Evolutionary conservation across 495 filamentous ascomycete genomes (phyloP).

Genomic region (Daldinia decipiens): DNA sequence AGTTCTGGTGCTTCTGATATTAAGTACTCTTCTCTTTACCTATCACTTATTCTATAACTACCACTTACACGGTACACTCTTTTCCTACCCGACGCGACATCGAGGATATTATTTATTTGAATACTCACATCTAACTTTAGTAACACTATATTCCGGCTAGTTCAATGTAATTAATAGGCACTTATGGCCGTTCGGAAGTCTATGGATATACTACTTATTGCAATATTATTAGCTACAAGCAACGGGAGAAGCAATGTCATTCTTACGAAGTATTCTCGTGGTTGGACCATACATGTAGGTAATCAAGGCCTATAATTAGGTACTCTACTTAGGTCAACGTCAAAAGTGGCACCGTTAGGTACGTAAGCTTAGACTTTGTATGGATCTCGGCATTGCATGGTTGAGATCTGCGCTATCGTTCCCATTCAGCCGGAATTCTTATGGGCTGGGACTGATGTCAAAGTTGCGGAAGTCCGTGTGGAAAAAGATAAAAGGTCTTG

Average conservation of each 20-base stretch:
- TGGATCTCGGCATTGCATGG: slow-evolving; percentile 39
- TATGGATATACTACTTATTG: neutral
- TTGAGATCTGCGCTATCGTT: slow-evolving; percentile 20
- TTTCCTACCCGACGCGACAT: neutral
- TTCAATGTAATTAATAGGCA: neutral
- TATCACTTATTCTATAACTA: slow-evolving; percentile 8
- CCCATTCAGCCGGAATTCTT: slow-evolving; percentile 38
- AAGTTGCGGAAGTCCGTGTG: slow-evolving; percentile 31
- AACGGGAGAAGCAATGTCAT: neutral
- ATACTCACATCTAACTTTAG: neutral
- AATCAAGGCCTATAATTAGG: slow-evolving; percentile 2
- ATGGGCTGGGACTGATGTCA: slow-evolving; percentile 13
- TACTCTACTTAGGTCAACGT: slow-evolving; percentile 5
- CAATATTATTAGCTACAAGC: slow-evolving; percentile 1
- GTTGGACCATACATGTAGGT: neutral
- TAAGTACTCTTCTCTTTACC: slow-evolving; percentile 6
- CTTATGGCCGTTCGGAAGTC: neutral
- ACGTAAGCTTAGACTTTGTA: slow-evolving; percentile 12
- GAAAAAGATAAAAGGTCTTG: slow-evolving; percentile 13
- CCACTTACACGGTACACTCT: slow-evolving; percentile 1
- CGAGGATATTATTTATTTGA: neutral
- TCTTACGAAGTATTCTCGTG: neutral
- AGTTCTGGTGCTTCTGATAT: slow-evolving; percentile 1
- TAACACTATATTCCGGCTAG: neutral
- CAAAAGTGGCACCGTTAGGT: slow-evolving; percentile 11